These are phyloP conservation scores for Tricholoma matsutake DNA, from an alignment of 768 basidiomycete species.

Conservation along the genomic window DNA sequence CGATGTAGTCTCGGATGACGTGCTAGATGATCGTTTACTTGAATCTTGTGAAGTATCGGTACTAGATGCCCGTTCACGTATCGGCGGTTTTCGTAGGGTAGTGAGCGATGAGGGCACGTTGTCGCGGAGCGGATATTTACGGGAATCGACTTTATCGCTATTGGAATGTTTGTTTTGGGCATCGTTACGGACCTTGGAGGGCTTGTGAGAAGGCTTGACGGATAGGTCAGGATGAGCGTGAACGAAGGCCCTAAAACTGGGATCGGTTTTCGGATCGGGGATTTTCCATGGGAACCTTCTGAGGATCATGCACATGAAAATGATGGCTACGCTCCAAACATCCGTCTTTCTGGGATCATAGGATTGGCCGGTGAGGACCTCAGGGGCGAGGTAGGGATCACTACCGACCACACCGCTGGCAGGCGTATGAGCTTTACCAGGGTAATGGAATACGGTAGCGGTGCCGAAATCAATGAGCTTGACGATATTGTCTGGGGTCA, in stretches of 20 bases:
- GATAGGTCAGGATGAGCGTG: conserved; percentile 88
- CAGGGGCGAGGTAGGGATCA: conserved; percentile 97
- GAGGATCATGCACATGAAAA: conserved; percentile 98
- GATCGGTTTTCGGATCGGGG: conserved; percentile 90
- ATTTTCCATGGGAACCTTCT: conserved; percentile 99
- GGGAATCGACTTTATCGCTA: conserved; percentile 6
- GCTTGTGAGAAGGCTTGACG: conserved; percentile 42
- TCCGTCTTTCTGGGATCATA: conserved; percentile 98
- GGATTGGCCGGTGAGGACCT: conserved; percentile 73
- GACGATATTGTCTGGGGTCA: conserved; percentile 92
- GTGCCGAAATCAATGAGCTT: conserved; percentile 99
- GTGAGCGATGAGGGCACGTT: conserved; percentile 32
- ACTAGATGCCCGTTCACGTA: conserved; percentile 34
- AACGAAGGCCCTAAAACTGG: conserved; percentile 89
- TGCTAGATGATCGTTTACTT: conserved; percentile 33
- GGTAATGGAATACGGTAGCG: conserved; percentile 99
- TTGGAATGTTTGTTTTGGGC: background rate
- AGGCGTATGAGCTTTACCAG: conserved; percentile 76
- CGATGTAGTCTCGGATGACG: conserved; percentile 44
- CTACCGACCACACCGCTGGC: conserved; percentile 94
- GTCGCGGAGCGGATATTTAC: conserved; percentile 27
- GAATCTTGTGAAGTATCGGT: conserved; percentile 25
- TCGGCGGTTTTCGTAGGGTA: conserved; percentile 20
- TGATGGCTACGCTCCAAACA: conserved; percentile 97
- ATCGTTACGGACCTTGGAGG: conserved; percentile 15